Percentiles rank a stretch among this genome's conserved stretches.
Conservation (phyloP, 164 flowering plant species). For the Pachysandra terminalis region DNA sequence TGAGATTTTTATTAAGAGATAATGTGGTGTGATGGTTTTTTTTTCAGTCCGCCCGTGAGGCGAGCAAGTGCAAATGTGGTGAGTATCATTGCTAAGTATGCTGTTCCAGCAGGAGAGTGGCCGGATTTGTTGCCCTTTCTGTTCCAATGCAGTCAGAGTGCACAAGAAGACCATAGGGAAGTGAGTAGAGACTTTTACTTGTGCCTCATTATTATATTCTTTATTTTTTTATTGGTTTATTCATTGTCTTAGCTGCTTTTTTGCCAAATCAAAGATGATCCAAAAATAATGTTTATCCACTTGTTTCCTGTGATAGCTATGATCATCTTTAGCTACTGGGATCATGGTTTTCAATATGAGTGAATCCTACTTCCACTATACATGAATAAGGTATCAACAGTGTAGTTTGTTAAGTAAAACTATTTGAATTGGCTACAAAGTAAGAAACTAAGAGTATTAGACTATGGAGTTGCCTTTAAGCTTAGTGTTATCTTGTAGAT, state of each 20-base stretch:
- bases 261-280: neutral
- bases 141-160: slow-evolving; percentile 87
- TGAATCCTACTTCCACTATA: neutral
- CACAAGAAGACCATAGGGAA: slow-evolving; percentile 93
- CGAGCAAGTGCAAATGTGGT: slow-evolving; percentile 98
- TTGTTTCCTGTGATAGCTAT: neutral
- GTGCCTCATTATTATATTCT: neutral
- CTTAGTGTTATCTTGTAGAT: neutral
- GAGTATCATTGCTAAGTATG: slow-evolving; percentile 87
- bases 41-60: slow-evolving; percentile 80
- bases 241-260: neutral
- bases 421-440: neutral
- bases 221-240: neutral
- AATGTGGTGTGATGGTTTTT: neutral
- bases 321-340: neutral
- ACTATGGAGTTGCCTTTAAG: neutral
- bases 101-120: slow-evolving; percentile 96
- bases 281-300: neutral
- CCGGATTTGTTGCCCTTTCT: slow-evolving; percentile 89
- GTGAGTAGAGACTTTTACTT: slow-evolving; percentile 31
- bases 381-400: neutral
- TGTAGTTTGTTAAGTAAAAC: too few relatives aligned
- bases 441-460: too few relatives aligned
- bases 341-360: too few relatives aligned
- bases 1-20: too few relatives aligned